phyloP scores from a whole-genome alignment of 1,284 basidiomycete genomes.

The Moesziomyces sp. region DNA sequence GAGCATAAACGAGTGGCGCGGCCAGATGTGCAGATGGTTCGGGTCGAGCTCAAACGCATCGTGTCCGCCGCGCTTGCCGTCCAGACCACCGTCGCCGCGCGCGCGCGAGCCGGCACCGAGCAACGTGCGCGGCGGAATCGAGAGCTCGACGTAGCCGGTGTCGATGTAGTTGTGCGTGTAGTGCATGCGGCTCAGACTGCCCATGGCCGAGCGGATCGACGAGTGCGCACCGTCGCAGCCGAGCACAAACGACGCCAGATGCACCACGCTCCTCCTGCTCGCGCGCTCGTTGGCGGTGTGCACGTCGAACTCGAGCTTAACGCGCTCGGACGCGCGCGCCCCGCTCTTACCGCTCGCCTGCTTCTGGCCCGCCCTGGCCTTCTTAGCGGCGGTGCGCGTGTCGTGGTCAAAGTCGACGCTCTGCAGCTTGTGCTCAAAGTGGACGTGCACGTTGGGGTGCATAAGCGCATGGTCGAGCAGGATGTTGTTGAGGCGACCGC shows the following conservation, averaged over 20 bases:
- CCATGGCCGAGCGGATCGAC: slow-evolving; percentile 71
- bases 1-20: slow-evolving; percentile 96
- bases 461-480: slow-evolving; percentile 79
- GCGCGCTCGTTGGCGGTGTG: slow-evolving; percentile 12
- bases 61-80: slow-evolving; percentile 34
- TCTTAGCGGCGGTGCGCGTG: neutral
- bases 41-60: slow-evolving; percentile 83
- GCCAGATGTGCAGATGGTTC: slow-evolving; percentile 98
- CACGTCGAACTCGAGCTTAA: slow-evolving; percentile 37
- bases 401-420: slow-evolving; percentile 79
- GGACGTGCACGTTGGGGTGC: slow-evolving; percentile 76
- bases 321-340: slow-evolving; percentile 9
- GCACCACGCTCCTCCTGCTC: slow-evolving; percentile 11
- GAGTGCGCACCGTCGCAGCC: slow-evolving; percentile 56
- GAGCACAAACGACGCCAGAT: slow-evolving; percentile 47
- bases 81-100: slow-evolving; percentile 70
- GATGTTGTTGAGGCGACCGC: slow-evolving; percentile 84
- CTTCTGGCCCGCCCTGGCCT: neutral
- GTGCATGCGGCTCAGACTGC: slow-evolving; percentile 72
- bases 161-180: slow-evolving; percentile 93
- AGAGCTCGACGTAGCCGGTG: slow-evolving; percentile 94
- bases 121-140: slow-evolving; percentile 80
- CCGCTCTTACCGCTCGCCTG: neutral
- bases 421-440: slow-evolving; percentile 83
- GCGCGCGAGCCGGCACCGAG: slow-evolving; percentile 70